Conservation (phyloP, 805 yeast species). For the Spathaspora gorwiae region DNA sequence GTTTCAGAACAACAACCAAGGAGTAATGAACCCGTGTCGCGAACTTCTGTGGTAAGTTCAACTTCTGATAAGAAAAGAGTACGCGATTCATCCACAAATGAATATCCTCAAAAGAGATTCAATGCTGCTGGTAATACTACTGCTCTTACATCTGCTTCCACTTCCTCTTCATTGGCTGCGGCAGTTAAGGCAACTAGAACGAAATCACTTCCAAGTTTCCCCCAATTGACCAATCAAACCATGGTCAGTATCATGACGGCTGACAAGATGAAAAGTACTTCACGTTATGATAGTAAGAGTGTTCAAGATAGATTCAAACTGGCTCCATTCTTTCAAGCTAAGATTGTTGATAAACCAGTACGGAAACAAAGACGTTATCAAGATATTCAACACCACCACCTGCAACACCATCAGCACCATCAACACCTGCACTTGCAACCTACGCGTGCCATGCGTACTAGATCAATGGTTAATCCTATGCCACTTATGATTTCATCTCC, state of each 20-base stretch:
- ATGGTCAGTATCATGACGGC: conserved; percentile 39
- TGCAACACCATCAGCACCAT: not conserved
- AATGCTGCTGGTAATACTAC: not conserved
- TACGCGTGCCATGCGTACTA: conserved; percentile 37
- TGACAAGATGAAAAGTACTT: conserved; percentile 34
- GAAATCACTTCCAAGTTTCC: conserved; percentile 38
- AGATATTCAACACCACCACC: not conserved
- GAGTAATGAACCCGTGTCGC: conserved; percentile 8
- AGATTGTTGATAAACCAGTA: conserved; percentile 36
- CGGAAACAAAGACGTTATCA: conserved; percentile 18
- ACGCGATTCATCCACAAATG: conserved; percentile 3
- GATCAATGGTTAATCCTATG: conserved; percentile 37
- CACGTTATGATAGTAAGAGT: conserved; percentile 36
- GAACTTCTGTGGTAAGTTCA: not conserved
- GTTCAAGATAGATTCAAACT: conserved; percentile 42
- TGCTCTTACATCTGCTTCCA: conserved; percentile 1
- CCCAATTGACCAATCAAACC: conserved; percentile 35
- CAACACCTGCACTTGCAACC: conserved; percentile 16
- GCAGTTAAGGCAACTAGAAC: conserved; percentile 41
- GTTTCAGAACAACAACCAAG: not conserved
- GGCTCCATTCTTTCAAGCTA: conserved; percentile 38
- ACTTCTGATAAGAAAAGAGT: conserved; percentile 7
- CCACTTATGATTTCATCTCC: conserved; percentile 36
- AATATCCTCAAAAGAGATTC: conserved; percentile 10
- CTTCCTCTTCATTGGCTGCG: not conserved